Conservation (phyloP, 2,329 filamentous ascomycete genomes). For the Didymella pomorum region DNA sequence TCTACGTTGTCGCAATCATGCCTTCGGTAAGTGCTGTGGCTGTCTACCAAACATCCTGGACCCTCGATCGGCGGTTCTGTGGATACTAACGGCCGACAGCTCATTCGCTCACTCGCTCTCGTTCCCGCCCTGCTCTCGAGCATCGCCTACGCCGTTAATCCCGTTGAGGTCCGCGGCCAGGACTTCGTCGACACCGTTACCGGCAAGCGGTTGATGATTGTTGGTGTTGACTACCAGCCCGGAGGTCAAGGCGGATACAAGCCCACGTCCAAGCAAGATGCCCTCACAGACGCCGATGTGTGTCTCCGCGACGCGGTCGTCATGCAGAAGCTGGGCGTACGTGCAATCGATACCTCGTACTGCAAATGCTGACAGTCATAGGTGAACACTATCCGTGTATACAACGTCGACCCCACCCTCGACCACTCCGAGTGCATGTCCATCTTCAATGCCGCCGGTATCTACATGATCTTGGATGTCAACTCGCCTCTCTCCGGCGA, state of each 20-base stretch:
- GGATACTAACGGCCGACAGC: constrained; percentile 31
- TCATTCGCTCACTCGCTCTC: constrained; percentile 39
- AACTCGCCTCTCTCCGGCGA: constrained; percentile 67
- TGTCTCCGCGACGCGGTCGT: constrained; percentile 70
- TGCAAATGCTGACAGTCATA: constrained; percentile 4
- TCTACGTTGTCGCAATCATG: constrained; percentile 16
- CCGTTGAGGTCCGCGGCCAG: constrained; percentile 65
- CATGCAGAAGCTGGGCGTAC: constrained; percentile 66
- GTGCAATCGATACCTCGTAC: constrained; percentile 1
- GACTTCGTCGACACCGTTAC: constrained; percentile 68
- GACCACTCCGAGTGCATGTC: constrained; percentile 69
- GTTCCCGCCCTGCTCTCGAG: constrained; percentile 48
- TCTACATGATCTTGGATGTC: constrained; percentile 72
- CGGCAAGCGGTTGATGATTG: constrained; percentile 66
- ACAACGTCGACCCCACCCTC: constrained; percentile 67
- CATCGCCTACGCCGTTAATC: constrained; percentile 61
- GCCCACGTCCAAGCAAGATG: constrained; percentile 58
- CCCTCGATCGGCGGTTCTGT: constrained; percentile 13
- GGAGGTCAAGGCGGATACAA: constrained; percentile 68
- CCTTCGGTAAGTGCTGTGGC: constrained; percentile 18
- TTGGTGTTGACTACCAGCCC: constrained; percentile 69
- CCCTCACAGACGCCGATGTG: constrained; percentile 63
- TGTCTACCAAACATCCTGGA: constrained; percentile 9
- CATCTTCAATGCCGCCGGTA: constrained; percentile 71
- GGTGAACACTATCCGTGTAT: constrained; percentile 70